These are phyloP conservation scores for Kluyveromyces dobzhanskii DNA, from an alignment of 805 yeast genomes.

Conservation along the genomic window DNA sequence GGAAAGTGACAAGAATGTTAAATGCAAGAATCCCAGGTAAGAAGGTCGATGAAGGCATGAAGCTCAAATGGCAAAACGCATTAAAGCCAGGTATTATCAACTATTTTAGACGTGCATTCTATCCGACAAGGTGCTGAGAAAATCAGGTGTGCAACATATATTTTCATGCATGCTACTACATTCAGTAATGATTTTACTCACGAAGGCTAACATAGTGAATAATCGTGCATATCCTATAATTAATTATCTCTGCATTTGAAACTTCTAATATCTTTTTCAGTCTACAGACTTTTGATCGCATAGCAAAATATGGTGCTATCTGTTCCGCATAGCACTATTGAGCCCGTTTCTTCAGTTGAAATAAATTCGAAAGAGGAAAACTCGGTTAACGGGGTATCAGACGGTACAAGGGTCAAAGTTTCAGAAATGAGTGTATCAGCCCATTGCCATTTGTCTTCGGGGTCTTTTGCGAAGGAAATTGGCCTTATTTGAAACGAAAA, in stretches of 20 bases:
- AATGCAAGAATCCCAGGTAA: conserved; percentile 1
- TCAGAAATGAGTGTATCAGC: neutral
- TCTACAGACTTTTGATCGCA: neutral
- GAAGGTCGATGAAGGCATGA: neutral
- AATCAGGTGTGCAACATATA: no score
- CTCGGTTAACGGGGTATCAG: neutral
- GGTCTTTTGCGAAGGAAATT: neutral
- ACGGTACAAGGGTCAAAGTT: neutral
- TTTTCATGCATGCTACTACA: no score
- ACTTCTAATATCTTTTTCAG: neutral
- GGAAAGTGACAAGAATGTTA: conserved; percentile 10
- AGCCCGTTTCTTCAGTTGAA: neutral
- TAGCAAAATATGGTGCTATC: neutral
- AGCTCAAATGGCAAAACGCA: neutral
- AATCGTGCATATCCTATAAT: no score
- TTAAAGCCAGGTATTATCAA: conserved; percentile 5
- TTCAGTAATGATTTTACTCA: no score
- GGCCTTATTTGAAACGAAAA: neutral
- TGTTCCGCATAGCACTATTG: neutral
- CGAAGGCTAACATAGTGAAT: no score
- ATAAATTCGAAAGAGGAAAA: neutral
- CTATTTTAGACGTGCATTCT: conserved; percentile 6
- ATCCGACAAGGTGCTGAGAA: conserved; percentile 1
- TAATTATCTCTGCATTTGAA: no score
- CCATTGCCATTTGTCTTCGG: neutral